Conservation (phyloP, 352 stramenopile genomes). For the Globisporangium nodosum region DNA sequence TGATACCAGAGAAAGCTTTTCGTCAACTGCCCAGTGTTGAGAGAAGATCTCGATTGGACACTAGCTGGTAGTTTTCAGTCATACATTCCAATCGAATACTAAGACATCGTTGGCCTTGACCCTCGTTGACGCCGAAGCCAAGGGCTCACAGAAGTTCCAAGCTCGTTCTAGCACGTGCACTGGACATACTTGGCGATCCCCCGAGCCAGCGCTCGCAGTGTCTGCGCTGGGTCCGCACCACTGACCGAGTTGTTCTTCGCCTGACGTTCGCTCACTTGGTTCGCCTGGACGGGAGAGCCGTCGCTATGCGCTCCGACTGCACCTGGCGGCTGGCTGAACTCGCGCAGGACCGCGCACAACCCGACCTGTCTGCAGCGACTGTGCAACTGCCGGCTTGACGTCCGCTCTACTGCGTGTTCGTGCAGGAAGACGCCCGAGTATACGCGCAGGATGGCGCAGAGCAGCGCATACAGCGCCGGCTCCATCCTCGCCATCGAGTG, state of each 20-base stretch:
- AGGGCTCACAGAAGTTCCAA: no score
- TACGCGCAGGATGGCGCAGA: slow-evolving; percentile 2
- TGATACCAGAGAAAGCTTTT: background rate
- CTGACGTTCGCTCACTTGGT: background rate
- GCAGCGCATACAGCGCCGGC: slow-evolving; percentile 1
- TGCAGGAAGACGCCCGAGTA: slow-evolving; percentile 8
- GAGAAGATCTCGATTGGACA: background rate
- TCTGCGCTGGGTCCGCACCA: background rate
- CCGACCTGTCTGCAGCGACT: slow-evolving; percentile 6
- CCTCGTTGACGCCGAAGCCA: no score
- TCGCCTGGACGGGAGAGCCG: background rate
- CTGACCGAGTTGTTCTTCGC: background rate
- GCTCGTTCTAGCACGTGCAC: background rate
- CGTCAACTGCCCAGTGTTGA: background rate
- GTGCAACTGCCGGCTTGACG: background rate
- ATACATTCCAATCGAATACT: background rate
- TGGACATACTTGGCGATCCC: slow-evolving; percentile 6
- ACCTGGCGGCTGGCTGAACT: background rate
- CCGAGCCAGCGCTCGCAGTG: background rate
- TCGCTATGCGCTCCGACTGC: background rate
- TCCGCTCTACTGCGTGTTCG: background rate
- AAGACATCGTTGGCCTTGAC: no score
- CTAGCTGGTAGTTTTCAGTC: background rate
- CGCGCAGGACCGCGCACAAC: slow-evolving; percentile 4
- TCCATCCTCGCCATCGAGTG: slow-evolving; percentile 4